These are phyloP conservation scores for Choricystis sp. DNA, from an alignment of 139 green algal species.

Conservation along the genomic window DNA sequence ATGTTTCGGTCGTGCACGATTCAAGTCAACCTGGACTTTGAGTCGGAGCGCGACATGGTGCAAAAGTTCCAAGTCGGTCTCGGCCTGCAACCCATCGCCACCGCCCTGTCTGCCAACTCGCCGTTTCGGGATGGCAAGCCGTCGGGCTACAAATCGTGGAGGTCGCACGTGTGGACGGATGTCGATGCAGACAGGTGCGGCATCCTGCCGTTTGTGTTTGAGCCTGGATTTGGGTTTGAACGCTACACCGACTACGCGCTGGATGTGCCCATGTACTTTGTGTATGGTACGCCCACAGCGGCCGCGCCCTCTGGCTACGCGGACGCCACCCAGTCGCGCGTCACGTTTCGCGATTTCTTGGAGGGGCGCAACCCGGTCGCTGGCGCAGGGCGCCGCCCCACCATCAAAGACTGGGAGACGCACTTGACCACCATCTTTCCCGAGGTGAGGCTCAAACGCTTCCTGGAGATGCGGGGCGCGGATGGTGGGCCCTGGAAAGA, in stretches of 20 bases:
- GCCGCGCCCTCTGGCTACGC: constrained; percentile 76
- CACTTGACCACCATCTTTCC: constrained; percentile 96
- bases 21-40: constrained; percentile 94
- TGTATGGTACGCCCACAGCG: no score
- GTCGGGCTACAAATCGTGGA: constrained; percentile 48
- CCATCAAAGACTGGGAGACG: constrained; percentile 81
- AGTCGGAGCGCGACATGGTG: constrained; percentile 89
- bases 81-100: constrained; percentile 82
- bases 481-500: constrained; percentile 79
- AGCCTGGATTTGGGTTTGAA: constrained; percentile 78
- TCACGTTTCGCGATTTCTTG: constrained; percentile 81
- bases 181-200: constrained; percentile 67
- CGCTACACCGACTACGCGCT: constrained; percentile 89
- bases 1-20: constrained; percentile 98
- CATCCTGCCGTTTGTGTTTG: constrained; percentile 90
- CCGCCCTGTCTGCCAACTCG: constrained; percentile 93
- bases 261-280: constrained; percentile 98
- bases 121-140: constrained; percentile 87
- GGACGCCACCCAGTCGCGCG: constrained; percentile 39
- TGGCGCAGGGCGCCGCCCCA: constrained; percentile 59
- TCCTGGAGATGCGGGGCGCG: constrained; percentile 94
- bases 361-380: constrained; percentile 49
- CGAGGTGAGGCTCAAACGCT: constrained; percentile 83
- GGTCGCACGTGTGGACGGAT: constrained; percentile 84
- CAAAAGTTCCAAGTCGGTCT: constrained; percentile 90